Conservation (phyloP, 176 grass and related monocot species). For the Poa pratensis region DNA sequence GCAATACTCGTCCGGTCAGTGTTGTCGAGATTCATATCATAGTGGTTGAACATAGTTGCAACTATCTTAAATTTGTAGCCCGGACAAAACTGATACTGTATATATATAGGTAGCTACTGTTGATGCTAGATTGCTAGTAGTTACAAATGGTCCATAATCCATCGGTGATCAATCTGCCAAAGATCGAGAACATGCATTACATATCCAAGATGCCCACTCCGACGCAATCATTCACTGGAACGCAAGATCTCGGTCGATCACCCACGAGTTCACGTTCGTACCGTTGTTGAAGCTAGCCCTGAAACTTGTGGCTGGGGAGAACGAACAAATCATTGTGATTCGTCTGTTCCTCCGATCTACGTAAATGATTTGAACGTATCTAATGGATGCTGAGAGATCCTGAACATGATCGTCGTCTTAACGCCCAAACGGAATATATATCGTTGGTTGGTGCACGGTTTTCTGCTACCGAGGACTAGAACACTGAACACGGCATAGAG, state of each 20-base stretch:
- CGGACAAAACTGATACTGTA: not conserved
- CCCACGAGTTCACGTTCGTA: not conserved
- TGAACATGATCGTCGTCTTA: not conserved
- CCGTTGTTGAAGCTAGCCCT: not conserved
- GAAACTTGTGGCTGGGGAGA: not conserved
- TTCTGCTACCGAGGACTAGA: no score
- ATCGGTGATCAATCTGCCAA: not conserved
- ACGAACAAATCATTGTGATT: not conserved
- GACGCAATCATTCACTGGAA: constrained; percentile 6
- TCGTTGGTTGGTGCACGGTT: no score
- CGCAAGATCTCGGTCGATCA: not conserved
- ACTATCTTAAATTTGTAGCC: not conserved
- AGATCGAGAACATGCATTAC: not conserved
- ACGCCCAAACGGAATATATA: not conserved
- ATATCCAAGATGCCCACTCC: constrained; percentile 30
- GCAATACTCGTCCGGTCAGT: not conserved
- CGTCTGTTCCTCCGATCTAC: not conserved
- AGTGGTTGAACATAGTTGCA: not conserved
- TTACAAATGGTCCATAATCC: not conserved
- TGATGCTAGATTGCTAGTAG: no score
- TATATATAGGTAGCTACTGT: not conserved
- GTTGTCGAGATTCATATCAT: not conserved
- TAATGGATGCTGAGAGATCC: not conserved
- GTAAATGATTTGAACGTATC: not conserved
- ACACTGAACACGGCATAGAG: no score